Base-by-base conservation (phyloP, 192 early-diverging fungal genomes). In the Linnemannia exigua region DNA sequence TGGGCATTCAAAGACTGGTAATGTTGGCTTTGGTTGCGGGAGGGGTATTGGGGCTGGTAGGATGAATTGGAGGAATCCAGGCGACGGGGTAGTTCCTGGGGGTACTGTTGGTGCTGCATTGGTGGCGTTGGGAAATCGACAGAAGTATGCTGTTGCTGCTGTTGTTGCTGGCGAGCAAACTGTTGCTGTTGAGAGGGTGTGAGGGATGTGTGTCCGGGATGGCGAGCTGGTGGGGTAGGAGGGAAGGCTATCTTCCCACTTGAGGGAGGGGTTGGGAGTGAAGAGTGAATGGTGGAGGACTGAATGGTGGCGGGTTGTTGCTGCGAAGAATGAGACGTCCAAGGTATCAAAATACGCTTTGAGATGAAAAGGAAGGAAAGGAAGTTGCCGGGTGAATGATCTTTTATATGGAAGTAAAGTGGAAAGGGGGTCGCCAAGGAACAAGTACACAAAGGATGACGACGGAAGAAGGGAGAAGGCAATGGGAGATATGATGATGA, bases 1-100 rank as follows among this genome's bases (percentile, higher is more conserved):
- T 86, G 78, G 8, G 78, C 63, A 37, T 80, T 71, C 33, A 74
- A 2, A 16, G 84, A 77, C 66, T 80, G 84, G 33, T 86, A 86
- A 19, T 76, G 74, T 5, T 80, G 74, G 47, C 84, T 86, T 5
- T 86, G 78, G 36, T 80, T 74, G 16, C 84, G 73, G 50, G 79
- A 51, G 22, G 84, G 84, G 73, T 76, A 80, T 71, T 86, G 84
- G 14, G 74, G 83, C 11, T 78, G 38, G 22, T 25, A 28, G 19
- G 76, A 70, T n/a, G n/a, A n/a, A n/a, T n/a, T n/a, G 67, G 67
- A 1, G 31, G 58, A 63, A 41, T 79, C 69, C 51, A 71, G 47
- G 17, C 51, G 77, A 68, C 51, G 67, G 5, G 77, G 68, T 14
- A 72, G 69, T 33, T 67, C 70, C 12, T 48, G 58, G 2, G 48